Percentiles rank a stretch among this genome's conserved stretches.
phyloP scores from a whole-genome alignment of 257 asterid genomes.

The Penstemon eatonii region DNA sequence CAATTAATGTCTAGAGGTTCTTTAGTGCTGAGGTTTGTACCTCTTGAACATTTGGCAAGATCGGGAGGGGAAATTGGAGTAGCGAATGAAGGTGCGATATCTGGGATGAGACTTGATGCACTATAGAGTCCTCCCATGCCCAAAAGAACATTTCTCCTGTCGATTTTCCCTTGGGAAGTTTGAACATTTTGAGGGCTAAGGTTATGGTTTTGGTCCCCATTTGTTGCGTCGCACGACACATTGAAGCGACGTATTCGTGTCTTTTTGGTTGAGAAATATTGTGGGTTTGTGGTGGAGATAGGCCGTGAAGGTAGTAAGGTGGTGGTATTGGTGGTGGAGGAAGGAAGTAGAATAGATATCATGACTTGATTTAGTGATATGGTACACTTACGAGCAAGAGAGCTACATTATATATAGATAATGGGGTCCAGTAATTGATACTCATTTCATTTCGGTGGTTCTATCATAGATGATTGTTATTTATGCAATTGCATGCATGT shows the following conservation, averaged over 20 bases:
- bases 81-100: conserved; percentile 5
- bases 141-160: conserved; percentile 34
- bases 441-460: too few relatives aligned
- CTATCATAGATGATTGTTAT: too few relatives aligned
- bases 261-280: conserved; percentile 8
- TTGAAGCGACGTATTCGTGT: conserved; percentile 14
- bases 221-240: conserved; percentile 27
- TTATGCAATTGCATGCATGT: too few relatives aligned
- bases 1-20: conserved; percentile 40
- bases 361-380: not conserved
- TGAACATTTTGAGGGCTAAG: too few relatives aligned
- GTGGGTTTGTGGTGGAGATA: not conserved
- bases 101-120: conserved; percentile 22
- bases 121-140: conserved; percentile 34
- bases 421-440: too few relatives aligned
- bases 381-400: too few relatives aligned
- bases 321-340: conserved; percentile 1
- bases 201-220: not conserved
- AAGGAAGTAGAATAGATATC: conserved; percentile 26
- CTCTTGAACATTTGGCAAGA: conserved; percentile 30
- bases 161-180: conserved; percentile 22
- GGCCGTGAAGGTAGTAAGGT: not conserved
- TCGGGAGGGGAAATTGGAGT: conserved; percentile 35
- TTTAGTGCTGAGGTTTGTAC: conserved; percentile 33
- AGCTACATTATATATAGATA: too few relatives aligned